A percentile compares a stretch with the other conserved stretches of the same genome.
phyloP scores from a whole-genome alignment of 345 rosid genomes.

The Eucalyptus pumila region DNA sequence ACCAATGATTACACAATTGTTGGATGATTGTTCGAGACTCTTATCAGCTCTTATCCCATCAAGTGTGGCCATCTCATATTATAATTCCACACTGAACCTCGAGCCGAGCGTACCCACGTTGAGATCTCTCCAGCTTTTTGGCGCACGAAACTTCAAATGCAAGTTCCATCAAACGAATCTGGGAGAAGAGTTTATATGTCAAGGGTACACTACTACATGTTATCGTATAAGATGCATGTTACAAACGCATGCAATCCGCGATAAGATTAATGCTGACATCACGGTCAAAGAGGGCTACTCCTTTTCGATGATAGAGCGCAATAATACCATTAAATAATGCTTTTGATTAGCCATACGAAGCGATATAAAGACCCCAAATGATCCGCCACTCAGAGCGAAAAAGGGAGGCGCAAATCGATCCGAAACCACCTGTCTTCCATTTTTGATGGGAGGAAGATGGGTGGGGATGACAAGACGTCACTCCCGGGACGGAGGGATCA shows the following conservation, averaged over 20 bases:
- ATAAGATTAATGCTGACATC: background rate
- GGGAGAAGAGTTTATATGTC: background rate
- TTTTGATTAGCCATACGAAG: background rate
- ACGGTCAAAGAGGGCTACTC: background rate
- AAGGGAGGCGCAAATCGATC: background rate
- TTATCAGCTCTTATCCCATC: background rate
- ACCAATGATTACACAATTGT: background rate
- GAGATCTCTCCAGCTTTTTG: background rate
- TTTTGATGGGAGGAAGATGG: background rate
- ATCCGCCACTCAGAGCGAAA: background rate
- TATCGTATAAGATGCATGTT: background rate
- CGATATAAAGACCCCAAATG: background rate
- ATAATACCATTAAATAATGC: background rate
- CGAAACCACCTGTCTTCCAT: background rate
- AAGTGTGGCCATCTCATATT: background rate
- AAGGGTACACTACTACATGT: background rate
- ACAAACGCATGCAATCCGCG: background rate
- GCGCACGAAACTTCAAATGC: background rate
- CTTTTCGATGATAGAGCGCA: background rate
- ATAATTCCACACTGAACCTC: background rate
- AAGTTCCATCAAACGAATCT: background rate
- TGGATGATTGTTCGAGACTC: background rate
- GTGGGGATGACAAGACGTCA: background rate
- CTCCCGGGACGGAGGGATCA: background rate
- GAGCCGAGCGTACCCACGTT: background rate